A percentile compares a stretch with the other conserved stretches of the same genome.
These are phyloP conservation scores for Yamadazyma nakazawae DNA, from an alignment of 805 yeast species.

Conservation along the genomic window DNA sequence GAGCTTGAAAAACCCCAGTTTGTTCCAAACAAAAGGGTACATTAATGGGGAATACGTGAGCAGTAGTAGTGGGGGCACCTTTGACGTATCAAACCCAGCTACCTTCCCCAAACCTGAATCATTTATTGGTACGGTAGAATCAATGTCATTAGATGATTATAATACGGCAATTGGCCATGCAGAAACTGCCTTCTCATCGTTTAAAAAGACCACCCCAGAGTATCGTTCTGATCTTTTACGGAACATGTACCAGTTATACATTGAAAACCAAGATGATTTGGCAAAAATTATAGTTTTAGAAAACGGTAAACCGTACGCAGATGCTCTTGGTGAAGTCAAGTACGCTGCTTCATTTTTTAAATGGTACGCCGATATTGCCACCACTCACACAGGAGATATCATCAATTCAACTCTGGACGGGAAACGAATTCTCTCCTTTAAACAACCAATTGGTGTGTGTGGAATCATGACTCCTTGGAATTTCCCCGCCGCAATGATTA, in stretches of 20 bases:
- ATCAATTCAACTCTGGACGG: conserved; percentile 51
- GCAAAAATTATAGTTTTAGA: conserved; percentile 64
- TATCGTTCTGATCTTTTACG: conserved; percentile 52
- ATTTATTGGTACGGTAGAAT: conserved; percentile 52
- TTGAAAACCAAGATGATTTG: conserved; percentile 59
- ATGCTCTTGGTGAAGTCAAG: conserved; percentile 66
- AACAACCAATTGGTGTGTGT: conserved; percentile 80
- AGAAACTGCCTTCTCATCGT: conserved; percentile 46
- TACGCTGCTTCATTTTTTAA: conserved; percentile 77
- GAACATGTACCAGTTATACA: conserved; percentile 51
- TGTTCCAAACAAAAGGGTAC: conserved; percentile 47
- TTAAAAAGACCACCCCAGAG: conserved; percentile 54
- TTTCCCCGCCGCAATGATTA: conserved; percentile 77
- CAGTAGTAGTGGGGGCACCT: conserved; percentile 41
- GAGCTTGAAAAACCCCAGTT: conserved; percentile 10
- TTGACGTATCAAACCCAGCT: conserved; percentile 78
- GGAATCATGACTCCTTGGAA: conserved; percentile 84
- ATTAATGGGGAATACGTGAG: conserved; percentile 75
- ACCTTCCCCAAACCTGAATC: conserved; percentile 35
- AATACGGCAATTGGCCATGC: conserved; percentile 57
- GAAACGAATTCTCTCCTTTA: conserved; percentile 53
- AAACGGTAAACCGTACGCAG: conserved; percentile 71
- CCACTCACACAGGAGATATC: conserved; percentile 63
- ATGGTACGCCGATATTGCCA: conserved; percentile 87
- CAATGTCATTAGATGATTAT: conserved; percentile 46